These are phyloP conservation scores for Geotrichum candidum DNA, from an alignment of 1,139 yeast genomes.

Conservation along the genomic window DNA sequence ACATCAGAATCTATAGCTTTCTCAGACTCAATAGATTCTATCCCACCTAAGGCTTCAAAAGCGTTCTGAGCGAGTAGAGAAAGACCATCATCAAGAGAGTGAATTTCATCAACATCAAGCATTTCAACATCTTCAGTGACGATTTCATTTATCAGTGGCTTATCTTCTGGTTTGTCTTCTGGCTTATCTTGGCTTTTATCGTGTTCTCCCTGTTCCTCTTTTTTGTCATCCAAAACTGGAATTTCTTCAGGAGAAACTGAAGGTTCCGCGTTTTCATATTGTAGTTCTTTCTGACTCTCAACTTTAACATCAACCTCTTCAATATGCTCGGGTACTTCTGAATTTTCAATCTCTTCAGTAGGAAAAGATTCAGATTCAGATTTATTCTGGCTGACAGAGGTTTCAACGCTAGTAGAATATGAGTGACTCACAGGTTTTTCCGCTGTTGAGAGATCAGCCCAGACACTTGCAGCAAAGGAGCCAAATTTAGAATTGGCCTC, in stretches of 20 bases:
- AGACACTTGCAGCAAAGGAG: conserved; percentile 4
- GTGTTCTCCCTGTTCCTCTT: background rate
- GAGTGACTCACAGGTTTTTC: background rate
- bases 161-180: background rate
- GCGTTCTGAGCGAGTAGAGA: conserved; percentile 1
- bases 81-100: conserved; percentile 11
- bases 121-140: conserved; percentile 9
- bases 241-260: background rate
- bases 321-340: background rate
- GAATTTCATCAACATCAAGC: conserved; percentile 18
- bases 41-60: background rate
- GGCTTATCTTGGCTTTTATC: background rate
- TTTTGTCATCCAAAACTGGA: background rate
- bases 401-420: background rate
- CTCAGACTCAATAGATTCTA: background rate
- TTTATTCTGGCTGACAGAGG: background rate
- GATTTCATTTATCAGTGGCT: conserved; percentile 1
- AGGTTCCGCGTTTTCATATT: background rate
- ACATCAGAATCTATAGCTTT: background rate
- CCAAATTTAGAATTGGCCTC: conserved; percentile 4
- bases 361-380: background rate
- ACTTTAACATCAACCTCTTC: background rate
- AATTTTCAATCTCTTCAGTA: background rate
- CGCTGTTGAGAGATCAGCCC: conserved; percentile 2
- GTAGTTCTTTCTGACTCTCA: background rate